Evolutionary conservation across 805 yeast genomes (phyloP).

Genomic region (Wickerhamiella dianesei): DNA sequence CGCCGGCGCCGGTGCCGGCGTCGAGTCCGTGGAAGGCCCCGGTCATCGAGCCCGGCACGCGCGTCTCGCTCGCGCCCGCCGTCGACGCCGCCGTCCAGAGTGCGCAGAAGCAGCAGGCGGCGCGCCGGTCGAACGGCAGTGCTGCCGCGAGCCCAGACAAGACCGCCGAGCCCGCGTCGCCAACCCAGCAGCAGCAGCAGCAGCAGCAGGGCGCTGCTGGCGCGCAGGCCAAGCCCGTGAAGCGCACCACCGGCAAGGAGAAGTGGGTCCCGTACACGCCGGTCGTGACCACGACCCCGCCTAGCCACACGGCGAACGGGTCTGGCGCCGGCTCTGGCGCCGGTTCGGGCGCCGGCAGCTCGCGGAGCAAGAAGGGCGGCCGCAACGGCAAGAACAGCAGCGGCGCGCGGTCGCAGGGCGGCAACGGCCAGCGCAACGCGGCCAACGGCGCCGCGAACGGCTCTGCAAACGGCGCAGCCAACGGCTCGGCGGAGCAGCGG

Average conservation of each 20-base stretch:
- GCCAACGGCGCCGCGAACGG: neutral
- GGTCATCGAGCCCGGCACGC: constrained; percentile 8
- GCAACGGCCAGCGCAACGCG: neutral
- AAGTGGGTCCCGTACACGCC: constrained; percentile 29
- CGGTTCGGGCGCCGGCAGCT: neutral
- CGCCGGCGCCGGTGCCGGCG: constrained; percentile 55
- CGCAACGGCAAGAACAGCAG: constrained; percentile 1
- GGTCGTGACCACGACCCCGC: constrained; percentile 11
- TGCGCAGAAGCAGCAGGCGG: constrained; percentile 2
- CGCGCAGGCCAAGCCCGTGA: constrained; percentile 5
- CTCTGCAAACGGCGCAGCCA: neutral
- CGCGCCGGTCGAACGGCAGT: neutral
- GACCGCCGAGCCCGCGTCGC: too few relatives aligned
- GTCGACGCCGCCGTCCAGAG: constrained; percentile 7
- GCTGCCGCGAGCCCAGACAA: neutral
- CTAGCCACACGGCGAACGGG: constrained; percentile 1
- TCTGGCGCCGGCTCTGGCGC: neutral
- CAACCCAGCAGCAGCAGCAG: neutral
- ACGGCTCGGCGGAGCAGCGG: neutral
- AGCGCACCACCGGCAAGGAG: constrained; percentile 35
- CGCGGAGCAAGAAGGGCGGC: neutral
- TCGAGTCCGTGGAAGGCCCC: constrained; percentile 47
- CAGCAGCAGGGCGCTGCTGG: constrained; percentile 1
- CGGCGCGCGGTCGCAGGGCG: neutral
- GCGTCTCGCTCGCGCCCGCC: constrained; percentile 3